Conservation (phyloP, 805 yeast species). For the Jamesozyma hellenica region DNA sequence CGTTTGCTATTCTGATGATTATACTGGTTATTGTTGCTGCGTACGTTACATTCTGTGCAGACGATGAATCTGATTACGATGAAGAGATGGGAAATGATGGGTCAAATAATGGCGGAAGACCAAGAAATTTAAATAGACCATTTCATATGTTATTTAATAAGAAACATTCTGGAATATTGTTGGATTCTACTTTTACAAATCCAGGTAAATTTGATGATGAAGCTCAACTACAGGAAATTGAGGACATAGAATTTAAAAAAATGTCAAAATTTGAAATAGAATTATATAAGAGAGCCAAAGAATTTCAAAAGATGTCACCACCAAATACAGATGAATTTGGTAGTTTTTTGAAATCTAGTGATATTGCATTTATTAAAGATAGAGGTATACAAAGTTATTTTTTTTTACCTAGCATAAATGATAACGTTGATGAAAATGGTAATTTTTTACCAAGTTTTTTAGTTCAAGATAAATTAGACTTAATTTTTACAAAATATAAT, state of each 20-base stretch:
- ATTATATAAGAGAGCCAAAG: constrained; percentile 23
- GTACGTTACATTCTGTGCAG: constrained; percentile 27
- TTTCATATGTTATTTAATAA: constrained; percentile 19
- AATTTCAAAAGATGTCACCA: constrained; percentile 23
- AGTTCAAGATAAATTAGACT: constrained; percentile 28
- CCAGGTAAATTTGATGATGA: constrained; percentile 27
- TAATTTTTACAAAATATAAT: constrained; percentile 24
- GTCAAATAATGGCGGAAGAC: constrained; percentile 5
- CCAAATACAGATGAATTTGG: constrained; percentile 27
- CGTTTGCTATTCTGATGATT: constrained; percentile 28
- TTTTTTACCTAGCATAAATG: constrained; percentile 28
- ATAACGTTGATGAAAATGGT: constrained; percentile 25
- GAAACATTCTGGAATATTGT: constrained; percentile 19
- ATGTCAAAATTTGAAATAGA: constrained; percentile 28
- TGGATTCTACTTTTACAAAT: constrained; percentile 23
- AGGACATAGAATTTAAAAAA: constrained; percentile 18
- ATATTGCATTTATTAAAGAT: constrained; percentile 24
- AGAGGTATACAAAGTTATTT: constrained; percentile 30
- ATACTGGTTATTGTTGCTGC: constrained; percentile 23
- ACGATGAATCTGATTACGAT: constrained; percentile 27
- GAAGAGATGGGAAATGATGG: constrained; percentile 15
- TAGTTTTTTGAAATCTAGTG: constrained; percentile 19
- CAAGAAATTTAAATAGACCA: constrained; percentile 6
- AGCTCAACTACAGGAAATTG: constrained; percentile 16
- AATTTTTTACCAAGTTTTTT: constrained; percentile 29